phyloP scores from a whole-genome alignment of 345 rosid species.

The Cardamine occulta region DNA sequence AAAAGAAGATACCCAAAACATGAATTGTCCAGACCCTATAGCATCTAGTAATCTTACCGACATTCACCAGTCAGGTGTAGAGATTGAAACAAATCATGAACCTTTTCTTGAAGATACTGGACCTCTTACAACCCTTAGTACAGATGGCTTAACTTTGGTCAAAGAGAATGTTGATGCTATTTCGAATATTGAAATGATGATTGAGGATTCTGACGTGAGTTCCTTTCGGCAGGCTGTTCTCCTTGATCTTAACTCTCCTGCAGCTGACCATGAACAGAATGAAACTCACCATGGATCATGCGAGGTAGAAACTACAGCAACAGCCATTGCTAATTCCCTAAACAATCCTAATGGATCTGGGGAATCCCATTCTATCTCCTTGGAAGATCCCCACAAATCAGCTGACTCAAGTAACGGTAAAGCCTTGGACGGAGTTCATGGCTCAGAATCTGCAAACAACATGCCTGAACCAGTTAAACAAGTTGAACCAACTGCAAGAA shows the following conservation, averaged over 20 bases:
- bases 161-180: constrained; percentile 35
- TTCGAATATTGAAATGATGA: constrained; percentile 28
- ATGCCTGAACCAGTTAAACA: constrained; percentile 28
- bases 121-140: constrained; percentile 29
- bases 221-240: constrained; percentile 30
- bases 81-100: constrained; percentile 20
- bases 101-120: constrained; percentile 20
- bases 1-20: constrained; percentile 42
- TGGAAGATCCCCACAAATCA: constrained; percentile 42
- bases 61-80: constrained; percentile 33
- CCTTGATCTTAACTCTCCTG: constrained; percentile 47
- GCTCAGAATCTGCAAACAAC: constrained; percentile 33
- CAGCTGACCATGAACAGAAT: constrained; percentile 46
- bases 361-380: constrained; percentile 27
- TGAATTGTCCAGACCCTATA: constrained; percentile 37
- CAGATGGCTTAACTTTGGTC: constrained; percentile 28
- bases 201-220: constrained; percentile 29
- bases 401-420: constrained; percentile 27
- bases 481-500: constrained; percentile 34
- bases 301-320: constrained; percentile 35
- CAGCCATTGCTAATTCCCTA: constrained; percentile 26
- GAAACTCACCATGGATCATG: constrained; percentile 41
- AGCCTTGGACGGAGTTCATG: constrained; percentile 38
- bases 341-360: constrained; percentile 42
- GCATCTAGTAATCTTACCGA: constrained; percentile 21